Base-by-base conservation (phyloP, 805 yeast genomes). In the Candida railenensis region DNA sequence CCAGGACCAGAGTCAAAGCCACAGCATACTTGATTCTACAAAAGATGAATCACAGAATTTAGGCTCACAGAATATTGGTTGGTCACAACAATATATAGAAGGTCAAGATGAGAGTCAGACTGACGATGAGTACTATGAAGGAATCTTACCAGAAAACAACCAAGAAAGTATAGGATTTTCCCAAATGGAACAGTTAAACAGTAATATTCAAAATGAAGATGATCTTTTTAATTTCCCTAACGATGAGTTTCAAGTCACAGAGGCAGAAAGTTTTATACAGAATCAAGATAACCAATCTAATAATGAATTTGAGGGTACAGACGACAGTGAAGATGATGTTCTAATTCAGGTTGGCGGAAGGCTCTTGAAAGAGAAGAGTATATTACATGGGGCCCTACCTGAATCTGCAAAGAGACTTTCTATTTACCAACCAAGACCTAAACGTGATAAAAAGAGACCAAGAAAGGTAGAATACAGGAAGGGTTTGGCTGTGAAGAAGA, bases 381-480 rank as follows among this genome's bases (percentile, higher is more conserved):
- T 68, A 9, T 52, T 71, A 4, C 48, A 59, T 25, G 76, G 76
- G 0, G 67, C 64, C 1, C 53, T 70, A 12, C 76, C 76, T 0
- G 75, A 69, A 44, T 70, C 74, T 3, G 69, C 73, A 3, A 69
- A 65, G 46, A 48, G 72, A 19, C 52, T 68, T 7, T 56, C 53
- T 4, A 50, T 61, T 12, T 67, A 57, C 40, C 58, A 58, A 37
- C 47, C 50, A 21, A 53, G 36, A 32, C 45, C 40, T 34, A 25
- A 39, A 38, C 9, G 12, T 15, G 30, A 43, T 32, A 32, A 22
- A 25, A 18, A 8, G n/a, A 19, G 11, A 21, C 18, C 40, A 7
- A 37, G 30, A 14, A 40, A 46, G 4, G 3, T 45, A 5, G 61
- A 59, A 32, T 53, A 61, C 21, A 54, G 76, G 38, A 67, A 60